phyloP scores from a whole-genome alignment of 257 asterid genomes.

The Echites panduratus region DNA sequence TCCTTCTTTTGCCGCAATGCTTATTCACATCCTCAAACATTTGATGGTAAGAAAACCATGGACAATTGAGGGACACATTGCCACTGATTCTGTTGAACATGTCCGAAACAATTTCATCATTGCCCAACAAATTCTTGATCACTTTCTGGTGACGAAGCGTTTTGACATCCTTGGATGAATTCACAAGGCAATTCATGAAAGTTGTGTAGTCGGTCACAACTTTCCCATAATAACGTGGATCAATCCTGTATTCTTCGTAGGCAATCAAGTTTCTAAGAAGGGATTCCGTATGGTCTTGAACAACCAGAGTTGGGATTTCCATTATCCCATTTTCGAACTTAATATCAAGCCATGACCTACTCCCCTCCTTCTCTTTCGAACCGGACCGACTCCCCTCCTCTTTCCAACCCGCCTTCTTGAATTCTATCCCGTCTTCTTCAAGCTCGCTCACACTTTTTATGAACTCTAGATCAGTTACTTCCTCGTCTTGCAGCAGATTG shows the following conservation, averaged over 20 bases:
- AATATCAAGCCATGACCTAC: background rate
- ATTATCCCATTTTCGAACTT: background rate
- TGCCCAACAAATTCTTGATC: background rate
- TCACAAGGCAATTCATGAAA: background rate
- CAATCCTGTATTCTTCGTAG: background rate
- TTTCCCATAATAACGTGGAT: background rate
- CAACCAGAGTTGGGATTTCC: background rate
- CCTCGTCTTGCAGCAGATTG: background rate
- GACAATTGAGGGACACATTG: background rate
- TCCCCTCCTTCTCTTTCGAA: too few relatives aligned
- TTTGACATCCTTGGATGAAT: background rate
- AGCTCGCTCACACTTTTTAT: background rate
- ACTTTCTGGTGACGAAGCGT: background rate
- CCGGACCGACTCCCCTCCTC: too few relatives aligned
- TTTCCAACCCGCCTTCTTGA: background rate
- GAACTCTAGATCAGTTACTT: background rate
- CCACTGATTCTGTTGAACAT: conserved; percentile 15
- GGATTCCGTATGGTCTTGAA: background rate
- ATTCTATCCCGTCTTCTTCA: background rate
- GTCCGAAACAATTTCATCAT: conserved; percentile 4
- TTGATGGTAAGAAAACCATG: background rate
- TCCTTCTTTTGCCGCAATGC: conserved; percentile 14
- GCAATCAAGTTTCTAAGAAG: background rate
- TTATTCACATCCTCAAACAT: background rate
- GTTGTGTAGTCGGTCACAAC: background rate